Evolutionary conservation across 2,329 filamentous ascomycete genomes (phyloP), one percentile per base, ranked within the genome.

Genomic region (Fulvia fulva): DNA sequence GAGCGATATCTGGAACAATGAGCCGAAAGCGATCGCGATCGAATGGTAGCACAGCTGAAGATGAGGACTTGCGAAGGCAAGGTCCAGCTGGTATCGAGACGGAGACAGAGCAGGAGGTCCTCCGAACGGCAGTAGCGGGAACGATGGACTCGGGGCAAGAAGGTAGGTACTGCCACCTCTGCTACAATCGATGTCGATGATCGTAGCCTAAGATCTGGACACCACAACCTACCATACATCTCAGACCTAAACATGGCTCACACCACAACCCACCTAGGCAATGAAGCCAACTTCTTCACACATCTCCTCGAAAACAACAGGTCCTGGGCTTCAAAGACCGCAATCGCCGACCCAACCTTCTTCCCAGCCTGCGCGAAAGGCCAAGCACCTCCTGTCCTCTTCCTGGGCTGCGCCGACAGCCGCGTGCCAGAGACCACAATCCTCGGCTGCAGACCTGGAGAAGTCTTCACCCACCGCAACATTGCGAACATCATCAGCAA

Each of bases 401-500:
- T 90, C 90, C 83, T 95, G 65, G 91, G 91, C 59, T 96, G 91
- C 77, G 89, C 89, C 68, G 91, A 95, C 78, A 90, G 87, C 41
- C 88, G 91, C 63, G 87, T 90, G 65, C 90, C 91, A 1, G 91
- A 94, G 75, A 93, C 89, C 5, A 91, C 87, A 51, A 82, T 96
- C 69, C 82, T 92, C 26, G 87, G 88, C 68, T 81, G 91, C 58
- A 82, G 90, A 69, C 89, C 90, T 2, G 90, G 91, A 59, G 90
- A 95, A 68, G 86, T 95, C 65, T 95, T 95, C 73, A 88, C 91
- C 53, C 90, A 95, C 79, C 88, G 91, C 72, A 95, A 95, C 79
- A 92, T 96, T 73, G 90, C 89, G 75, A 95, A 95, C 78, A 84
- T 93, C 69, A 77, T 95, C 63, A 85, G 86, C 57, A 78, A 86